A percentile compares a stretch with the other conserved stretches of the same genome.
Evolutionary conservation across 306 rosid species (phyloP).

Genomic region (Cucumis melo): DNA sequence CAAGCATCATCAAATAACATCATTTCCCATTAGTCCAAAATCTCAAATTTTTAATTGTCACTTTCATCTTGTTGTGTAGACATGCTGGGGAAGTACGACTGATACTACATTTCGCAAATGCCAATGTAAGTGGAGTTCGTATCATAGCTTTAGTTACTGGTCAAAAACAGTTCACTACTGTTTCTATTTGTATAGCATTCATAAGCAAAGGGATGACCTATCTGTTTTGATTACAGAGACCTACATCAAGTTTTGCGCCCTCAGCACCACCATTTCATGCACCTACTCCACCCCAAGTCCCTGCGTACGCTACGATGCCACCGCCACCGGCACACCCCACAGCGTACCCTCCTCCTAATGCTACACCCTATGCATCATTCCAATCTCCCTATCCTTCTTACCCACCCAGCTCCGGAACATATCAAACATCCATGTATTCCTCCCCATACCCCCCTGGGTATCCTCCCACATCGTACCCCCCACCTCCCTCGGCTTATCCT

Average conservation of each 20-base stretch:
- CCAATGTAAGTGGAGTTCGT: conserved; percentile 24
- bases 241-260: conserved; percentile 20
- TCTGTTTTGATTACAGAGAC: conserved; percentile 20
- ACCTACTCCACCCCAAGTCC: conserved; percentile 12
- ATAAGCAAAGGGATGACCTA: background rate
- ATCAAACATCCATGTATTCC: conserved; percentile 18
- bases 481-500: conserved; percentile 16
- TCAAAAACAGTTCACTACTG: background rate
- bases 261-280: conserved; percentile 44
- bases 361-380: conserved; percentile 27
- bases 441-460: conserved; percentile 10
- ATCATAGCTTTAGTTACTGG: background rate
- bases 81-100: conserved; percentile 39
- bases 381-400: conserved; percentile 16
- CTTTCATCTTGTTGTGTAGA: conserved; percentile 11
- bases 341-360: conserved; percentile 12
- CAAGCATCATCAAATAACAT: background rate
- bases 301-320: conserved; percentile 20
- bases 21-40: background rate
- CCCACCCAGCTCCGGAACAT: conserved; percentile 11
- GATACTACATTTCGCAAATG: conserved; percentile 21
- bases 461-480: conserved; percentile 21
- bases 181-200: background rate
- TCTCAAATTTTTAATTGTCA: background rate
- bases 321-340: background rate